A percentile compares a stretch with the other conserved stretches of the same genome.
phyloP scores from a whole-genome alignment of 164 flowering plant genomes.

The Warburgia ugandensis region DNA sequence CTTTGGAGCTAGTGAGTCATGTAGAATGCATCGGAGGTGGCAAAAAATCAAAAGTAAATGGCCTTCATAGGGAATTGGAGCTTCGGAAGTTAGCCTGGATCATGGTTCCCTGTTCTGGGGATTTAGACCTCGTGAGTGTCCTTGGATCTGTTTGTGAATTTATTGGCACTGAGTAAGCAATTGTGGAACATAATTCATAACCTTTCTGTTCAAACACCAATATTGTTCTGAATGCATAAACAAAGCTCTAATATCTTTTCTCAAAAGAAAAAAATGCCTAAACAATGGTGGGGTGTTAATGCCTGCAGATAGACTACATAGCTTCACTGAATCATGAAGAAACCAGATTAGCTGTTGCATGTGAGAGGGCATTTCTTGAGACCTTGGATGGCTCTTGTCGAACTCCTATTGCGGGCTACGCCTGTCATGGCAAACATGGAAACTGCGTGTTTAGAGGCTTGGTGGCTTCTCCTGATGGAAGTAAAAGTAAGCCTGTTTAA shows the following conservation, averaged over 20 bases:
- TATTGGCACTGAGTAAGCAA: not conserved
- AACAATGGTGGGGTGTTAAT: not conserved
- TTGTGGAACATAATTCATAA: not conserved
- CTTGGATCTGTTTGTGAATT: too few species aligned
- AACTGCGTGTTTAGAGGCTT: conserved; percentile 75
- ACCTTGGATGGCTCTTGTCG: conserved; percentile 94
- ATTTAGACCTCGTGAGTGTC: too few species aligned
- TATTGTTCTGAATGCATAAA: not conserved
- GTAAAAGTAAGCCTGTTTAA: conserved; percentile 45
- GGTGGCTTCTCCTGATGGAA: conserved; percentile 98
- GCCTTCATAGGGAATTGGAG: too few species aligned
- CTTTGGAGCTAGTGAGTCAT: too few species aligned
- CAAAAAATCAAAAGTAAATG: too few species aligned
- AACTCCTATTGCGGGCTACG: conserved; percentile 97
- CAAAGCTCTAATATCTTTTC: not conserved
- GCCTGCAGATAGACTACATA: conserved; percentile 56
- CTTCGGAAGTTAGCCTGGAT: too few species aligned
- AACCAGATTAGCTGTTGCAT: conserved; percentile 83
- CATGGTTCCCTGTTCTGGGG: too few species aligned
- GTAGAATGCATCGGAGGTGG: too few species aligned
- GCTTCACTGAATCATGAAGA: conserved; percentile 89
- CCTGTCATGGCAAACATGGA: conserved; percentile 58
- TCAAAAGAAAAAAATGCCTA: not conserved
- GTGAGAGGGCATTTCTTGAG: conserved; percentile 88
- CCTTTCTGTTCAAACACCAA: not conserved